These are phyloP conservation scores for Carex arenaria DNA, from an alignment of 202 grass and related monocot genomes.

Conservation along the genomic window DNA sequence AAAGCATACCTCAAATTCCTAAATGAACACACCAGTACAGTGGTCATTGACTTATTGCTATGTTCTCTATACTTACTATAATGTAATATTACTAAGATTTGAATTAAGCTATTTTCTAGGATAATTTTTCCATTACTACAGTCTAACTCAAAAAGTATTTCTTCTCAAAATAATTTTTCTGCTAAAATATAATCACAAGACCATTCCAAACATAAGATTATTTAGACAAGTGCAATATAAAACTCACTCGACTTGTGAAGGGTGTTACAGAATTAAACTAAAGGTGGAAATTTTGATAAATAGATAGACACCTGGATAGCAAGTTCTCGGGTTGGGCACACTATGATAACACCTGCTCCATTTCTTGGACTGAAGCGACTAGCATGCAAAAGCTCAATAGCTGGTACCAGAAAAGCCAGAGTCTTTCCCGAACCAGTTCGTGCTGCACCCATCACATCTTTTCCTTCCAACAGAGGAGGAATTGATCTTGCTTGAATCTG, in stretches of 20 bases:
- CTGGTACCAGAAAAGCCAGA: constrained; percentile 83
- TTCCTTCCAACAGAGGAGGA: constrained; percentile 66
- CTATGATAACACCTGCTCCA: constrained; percentile 75
- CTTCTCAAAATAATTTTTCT: neutral
- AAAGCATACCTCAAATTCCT: neutral
- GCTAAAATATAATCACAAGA: neutral
- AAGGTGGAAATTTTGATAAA: neutral
- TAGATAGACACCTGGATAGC: constrained; percentile 55
- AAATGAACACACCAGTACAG: neutral
- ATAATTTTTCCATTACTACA: neutral
- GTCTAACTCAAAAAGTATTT: neutral
- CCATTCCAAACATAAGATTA: neutral
- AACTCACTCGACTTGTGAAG: neutral
- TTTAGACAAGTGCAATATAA: neutral
- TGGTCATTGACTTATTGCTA: neutral
- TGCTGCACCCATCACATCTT: constrained; percentile 92
- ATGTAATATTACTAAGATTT: neutral
- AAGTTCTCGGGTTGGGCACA: constrained; percentile 92
- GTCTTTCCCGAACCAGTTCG: constrained; percentile 95
- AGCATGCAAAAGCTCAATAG: constrained; percentile 70
- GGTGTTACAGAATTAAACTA: neutral
- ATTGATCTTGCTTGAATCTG: constrained; percentile 96
- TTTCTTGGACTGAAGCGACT: constrained; percentile 60
- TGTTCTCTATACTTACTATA: neutral
- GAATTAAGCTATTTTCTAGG: neutral